Conservation (phyloP, 148 eudicot genomes). For the Silene uniflora region DNA sequence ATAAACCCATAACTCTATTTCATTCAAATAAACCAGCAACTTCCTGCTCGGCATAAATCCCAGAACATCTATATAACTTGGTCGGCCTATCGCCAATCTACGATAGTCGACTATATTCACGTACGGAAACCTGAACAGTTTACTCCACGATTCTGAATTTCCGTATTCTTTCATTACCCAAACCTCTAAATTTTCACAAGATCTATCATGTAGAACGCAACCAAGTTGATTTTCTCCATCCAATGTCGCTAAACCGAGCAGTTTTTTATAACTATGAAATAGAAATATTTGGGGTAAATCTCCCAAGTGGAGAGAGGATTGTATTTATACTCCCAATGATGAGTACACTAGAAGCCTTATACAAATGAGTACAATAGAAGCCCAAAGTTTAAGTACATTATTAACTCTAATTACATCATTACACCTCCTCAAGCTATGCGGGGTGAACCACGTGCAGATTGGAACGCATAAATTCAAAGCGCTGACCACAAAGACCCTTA, state of each 20-base stretch:
- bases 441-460: no score
- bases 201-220: not conserved
- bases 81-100: not conserved
- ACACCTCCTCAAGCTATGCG: no score
- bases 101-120: not conserved
- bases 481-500: no score
- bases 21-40: not conserved
- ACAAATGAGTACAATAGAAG: no score
- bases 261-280: not conserved
- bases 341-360: no score
- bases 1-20: not conserved
- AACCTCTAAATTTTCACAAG: not conserved
- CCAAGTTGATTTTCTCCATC: not conserved
- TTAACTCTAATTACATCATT: no score
- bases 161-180: no score
- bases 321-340: no score
- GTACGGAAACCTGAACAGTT: not conserved
- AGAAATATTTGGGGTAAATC: no score
- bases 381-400: no score
- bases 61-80: not conserved
- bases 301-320: no score
- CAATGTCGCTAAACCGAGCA: not conserved
- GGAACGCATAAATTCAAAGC: no score
- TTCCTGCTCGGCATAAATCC: not conserved
- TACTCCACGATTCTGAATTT: not conserved